Base-by-base conservation (phyloP, 2,329 filamentous ascomycete species). In the Penicillium sp. region DNA sequence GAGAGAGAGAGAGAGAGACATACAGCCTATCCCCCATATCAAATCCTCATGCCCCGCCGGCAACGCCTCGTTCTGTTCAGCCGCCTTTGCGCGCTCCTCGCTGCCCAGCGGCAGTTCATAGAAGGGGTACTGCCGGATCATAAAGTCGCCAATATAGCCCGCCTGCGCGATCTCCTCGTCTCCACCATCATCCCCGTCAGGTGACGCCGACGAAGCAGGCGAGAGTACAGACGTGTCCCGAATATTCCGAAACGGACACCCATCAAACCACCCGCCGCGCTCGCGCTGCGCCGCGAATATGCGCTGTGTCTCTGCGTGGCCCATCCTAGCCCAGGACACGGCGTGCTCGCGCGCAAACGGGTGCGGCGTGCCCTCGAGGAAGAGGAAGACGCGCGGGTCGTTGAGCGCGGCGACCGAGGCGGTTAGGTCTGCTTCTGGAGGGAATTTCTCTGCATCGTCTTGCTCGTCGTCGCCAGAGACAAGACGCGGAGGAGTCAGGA, bases 11-110 rank as follows among this genome's bases (percentile, higher is more conserved):
- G 12, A 11, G 20, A 9, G 8, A n/a, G 18, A 48, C 59, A 20
- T 62, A 68, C 65, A 59, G 43, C 64, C 66, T 30, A 68, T 18
- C 12, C 52, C 51, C 65, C 68, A 71, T 12, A 65, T 21, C 49
- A 70, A 64, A 20, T 59, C 54, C 43, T 61, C 48, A 56, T 65
- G 61, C 2, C 67, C 68, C 24, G 58, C 53, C 5, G 42, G 46
- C 20, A 67, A 54, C 8, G 38, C 57, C 2, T 60, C 56, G 48
- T 71, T 69, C 5, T 47, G 30, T 7, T 48, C 43, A 35, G 58
- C 58, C 5, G 62, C 61, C 26, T 56, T 50, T 23, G 48, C 35
- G 35, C 56, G 56, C 40, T 68, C 60, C n/a, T 60, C 50, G 14
- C 60, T 60, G 2, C 20, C 55, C 30, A 52, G 46, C 6, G 30